Percentiles rank a stretch among this genome's conserved stretches.
phyloP scores from a whole-genome alignment of 805 yeast species.

The Starmerella apicola region DNA sequence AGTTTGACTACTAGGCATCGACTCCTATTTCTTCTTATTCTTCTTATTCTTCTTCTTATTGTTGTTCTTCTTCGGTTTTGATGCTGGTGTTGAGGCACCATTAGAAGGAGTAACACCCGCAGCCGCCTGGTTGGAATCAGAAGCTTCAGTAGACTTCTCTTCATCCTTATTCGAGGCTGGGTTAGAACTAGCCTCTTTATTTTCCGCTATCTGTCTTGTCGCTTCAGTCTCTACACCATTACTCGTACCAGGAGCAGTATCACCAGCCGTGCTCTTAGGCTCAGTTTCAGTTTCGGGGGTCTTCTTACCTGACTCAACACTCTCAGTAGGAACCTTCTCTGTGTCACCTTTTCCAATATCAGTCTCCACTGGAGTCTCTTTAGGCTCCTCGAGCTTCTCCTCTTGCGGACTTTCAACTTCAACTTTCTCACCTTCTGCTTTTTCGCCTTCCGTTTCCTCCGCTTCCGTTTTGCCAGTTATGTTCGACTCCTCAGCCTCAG shows the following conservation, averaged over 20 bases:
- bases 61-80: neutral
- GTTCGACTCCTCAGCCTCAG: constrained; percentile 17
- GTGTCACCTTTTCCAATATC: neutral
- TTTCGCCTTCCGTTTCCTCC: constrained; percentile 1
- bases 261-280: constrained; percentile 16
- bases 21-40: constrained; percentile 9
- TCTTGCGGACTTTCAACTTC: constrained; percentile 1
- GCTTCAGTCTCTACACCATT: no score
- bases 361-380: neutral
- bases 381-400: constrained; percentile 3
- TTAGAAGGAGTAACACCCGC: neutral
- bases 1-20: neutral
- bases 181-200: no score
- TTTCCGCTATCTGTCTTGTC: constrained; percentile 17
- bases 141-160: neutral
- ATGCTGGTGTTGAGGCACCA: no score
- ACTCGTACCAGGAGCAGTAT: no score
- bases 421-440: constrained; percentile 9
- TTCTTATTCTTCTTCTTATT: constrained; percentile 12
- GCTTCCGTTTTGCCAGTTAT: constrained; percentile 1
- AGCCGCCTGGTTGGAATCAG: constrained; percentile 9
- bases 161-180: no score
- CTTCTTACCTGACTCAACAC: neutral
- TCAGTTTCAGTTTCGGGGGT: constrained; percentile 8
- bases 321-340: neutral